phyloP scores from a whole-genome alignment of 1,284 basidiomycete genomes.

The Leccinum pachyderme region DNA sequence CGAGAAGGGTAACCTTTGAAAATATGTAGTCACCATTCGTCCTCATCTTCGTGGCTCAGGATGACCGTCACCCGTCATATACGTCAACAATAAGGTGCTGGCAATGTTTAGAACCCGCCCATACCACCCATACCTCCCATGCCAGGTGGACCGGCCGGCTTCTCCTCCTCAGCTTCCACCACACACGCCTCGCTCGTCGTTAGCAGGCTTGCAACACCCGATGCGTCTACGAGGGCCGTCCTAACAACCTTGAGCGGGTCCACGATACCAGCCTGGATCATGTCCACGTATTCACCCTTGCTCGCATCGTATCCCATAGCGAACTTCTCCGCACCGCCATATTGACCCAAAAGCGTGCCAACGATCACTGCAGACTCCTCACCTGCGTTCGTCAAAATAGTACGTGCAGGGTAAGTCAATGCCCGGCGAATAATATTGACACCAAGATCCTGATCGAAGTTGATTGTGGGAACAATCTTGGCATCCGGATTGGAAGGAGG shows the following conservation, averaged over 20 bases:
- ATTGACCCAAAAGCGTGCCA: constrained; percentile 75
- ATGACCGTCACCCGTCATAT: not conserved
- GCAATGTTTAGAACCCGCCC: constrained; percentile 37
- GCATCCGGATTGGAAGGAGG: constrained; percentile 53
- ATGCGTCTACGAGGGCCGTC: constrained; percentile 88
- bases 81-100: not conserved
- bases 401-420: constrained; percentile 80
- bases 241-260: constrained; percentile 93
- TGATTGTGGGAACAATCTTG: constrained; percentile 71
- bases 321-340: constrained; percentile 69
- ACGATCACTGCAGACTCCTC: constrained; percentile 95
- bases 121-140: constrained; percentile 68
- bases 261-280: constrained; percentile 93
- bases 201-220: constrained; percentile 85
- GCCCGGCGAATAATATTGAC: constrained; percentile 92
- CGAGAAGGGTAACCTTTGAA: constrained; percentile 11
- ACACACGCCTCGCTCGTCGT: constrained; percentile 94
- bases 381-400: constrained; percentile 93
- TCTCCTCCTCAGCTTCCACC: constrained; percentile 88
- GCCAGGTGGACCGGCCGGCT: constrained; percentile 51
- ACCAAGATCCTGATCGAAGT: constrained; percentile 98
- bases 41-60: not conserved
- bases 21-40: constrained; percentile 3
- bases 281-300: constrained; percentile 91
- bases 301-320: constrained; percentile 89